Conservation (phyloP, 2,329 filamentous ascomycete species). For the Tolypocladium tropicale region DNA sequence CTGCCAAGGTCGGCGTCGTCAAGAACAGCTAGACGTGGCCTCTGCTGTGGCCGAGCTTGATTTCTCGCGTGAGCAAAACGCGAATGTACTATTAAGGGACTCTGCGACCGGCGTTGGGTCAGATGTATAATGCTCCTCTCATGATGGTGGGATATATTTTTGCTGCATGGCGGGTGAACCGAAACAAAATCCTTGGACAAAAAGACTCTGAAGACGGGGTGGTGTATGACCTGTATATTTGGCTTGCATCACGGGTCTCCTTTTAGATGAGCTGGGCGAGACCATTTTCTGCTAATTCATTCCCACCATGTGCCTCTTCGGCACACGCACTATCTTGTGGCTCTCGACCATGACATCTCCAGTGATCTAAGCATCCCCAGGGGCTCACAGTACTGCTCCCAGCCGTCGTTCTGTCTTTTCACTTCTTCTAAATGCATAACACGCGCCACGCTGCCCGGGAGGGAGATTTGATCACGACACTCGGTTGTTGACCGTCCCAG, state of each 20-base stretch:
- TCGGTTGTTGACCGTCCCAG: too few relatives aligned
- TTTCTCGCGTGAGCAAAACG: background rate
- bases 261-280: conserved; percentile 2
- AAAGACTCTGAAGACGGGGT: conserved; percentile 5
- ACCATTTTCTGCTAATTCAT: background rate
- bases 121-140: conserved; percentile 36
- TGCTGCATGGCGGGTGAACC: conserved; percentile 15
- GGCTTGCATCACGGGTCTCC: background rate
- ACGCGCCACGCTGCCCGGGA: too few relatives aligned
- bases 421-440: too few relatives aligned
- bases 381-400: too few relatives aligned
- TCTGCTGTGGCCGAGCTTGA: background rate
- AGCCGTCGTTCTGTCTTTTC: too few relatives aligned
- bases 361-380: too few relatives aligned
- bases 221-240: conserved; percentile 8
- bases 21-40: conserved; percentile 57
- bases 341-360: too few relatives aligned
- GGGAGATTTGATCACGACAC: too few relatives aligned
- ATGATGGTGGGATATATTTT: conserved; percentile 20
- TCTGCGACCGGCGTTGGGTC: conserved; percentile 23
- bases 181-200: conserved; percentile 7
- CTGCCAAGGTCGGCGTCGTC: conserved; percentile 92
- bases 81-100: conserved; percentile 4
- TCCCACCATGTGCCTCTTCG: background rate
- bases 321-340: too few relatives aligned